These are phyloP conservation scores for Starmera pachycereana DNA, from an alignment of 805 yeast species.

Conservation along the genomic window DNA sequence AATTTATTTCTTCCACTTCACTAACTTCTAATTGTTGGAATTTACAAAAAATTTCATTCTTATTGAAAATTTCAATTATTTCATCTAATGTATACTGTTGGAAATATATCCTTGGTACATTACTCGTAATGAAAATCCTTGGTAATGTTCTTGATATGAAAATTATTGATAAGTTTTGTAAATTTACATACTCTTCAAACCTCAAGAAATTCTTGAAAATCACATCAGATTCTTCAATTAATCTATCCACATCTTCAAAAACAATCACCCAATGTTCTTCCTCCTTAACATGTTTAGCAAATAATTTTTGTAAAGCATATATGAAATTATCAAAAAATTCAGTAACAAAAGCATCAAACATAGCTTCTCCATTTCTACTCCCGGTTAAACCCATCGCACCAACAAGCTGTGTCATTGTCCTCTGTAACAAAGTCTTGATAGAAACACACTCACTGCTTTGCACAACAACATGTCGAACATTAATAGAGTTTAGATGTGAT, in stretches of 20 bases:
- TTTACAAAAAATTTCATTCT: neutral
- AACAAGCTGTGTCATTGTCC: conserved; percentile 5
- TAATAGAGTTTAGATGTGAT: conserved; percentile 3
- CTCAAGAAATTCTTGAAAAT: conserved; percentile 10
- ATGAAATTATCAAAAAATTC: conserved; percentile 14
- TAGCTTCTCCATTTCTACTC: conserved; percentile 1
- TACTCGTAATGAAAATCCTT: conserved; percentile 9
- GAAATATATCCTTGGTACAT: conserved; percentile 12
- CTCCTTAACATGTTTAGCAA: conserved; percentile 1
- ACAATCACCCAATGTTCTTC: conserved; percentile 13
- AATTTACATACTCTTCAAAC: conserved; percentile 10
- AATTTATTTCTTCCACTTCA: conserved; percentile 1
- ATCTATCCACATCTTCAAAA: conserved; percentile 15
- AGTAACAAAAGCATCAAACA: conserved; percentile 6
- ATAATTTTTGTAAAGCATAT: conserved; percentile 8
- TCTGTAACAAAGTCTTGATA: conserved; percentile 13
- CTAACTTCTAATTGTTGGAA: neutral
- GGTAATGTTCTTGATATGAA: conserved; percentile 12
- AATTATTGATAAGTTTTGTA: conserved; percentile 11
- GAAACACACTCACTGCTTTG: conserved; percentile 18
- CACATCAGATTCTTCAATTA: conserved; percentile 14
- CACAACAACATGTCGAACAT: conserved; percentile 9
- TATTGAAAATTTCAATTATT: conserved; percentile 4
- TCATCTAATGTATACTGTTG: conserved; percentile 10
- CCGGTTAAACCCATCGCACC: too few relatives aligned